phyloP scores from a whole-genome alignment of 495 filamentous ascomycete species.

The Lichina pygmaea region DNA sequence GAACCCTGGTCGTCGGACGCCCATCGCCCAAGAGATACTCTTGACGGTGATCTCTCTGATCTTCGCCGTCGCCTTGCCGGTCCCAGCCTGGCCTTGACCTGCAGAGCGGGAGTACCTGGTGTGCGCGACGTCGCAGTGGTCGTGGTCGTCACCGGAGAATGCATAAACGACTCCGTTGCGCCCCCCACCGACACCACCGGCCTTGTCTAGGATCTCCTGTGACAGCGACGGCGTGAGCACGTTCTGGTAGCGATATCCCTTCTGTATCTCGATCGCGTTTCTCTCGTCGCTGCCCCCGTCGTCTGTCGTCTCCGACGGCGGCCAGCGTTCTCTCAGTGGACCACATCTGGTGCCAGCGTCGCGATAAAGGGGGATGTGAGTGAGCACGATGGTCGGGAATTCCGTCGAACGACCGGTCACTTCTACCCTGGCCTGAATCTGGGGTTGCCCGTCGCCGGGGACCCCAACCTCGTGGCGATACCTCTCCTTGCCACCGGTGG shows the following conservation, averaged over 20 bases:
- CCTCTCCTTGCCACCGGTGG: conserved; percentile 14
- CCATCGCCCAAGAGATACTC: conserved; percentile 83
- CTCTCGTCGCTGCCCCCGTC: conserved; percentile 39
- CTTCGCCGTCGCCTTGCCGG: not conserved
- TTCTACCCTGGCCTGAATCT: not conserved
- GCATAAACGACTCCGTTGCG: conserved; percentile 52
- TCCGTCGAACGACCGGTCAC: conserved; percentile 14
- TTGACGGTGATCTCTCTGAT: conserved; percentile 88
- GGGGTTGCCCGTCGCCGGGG: conserved; percentile 6
- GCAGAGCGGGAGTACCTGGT: conserved; percentile 17
- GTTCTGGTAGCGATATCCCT: conserved; percentile 92
- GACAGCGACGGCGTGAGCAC: conserved; percentile 56
- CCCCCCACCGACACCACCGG: conserved; percentile 40
- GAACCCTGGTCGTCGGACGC: conserved; percentile 74
- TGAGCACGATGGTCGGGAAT: conserved; percentile 64
- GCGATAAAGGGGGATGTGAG: conserved; percentile 77
- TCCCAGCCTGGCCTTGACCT: not conserved
- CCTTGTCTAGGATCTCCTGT: conserved; percentile 35
- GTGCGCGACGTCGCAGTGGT: conserved; percentile 82
- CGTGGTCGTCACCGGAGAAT: conserved; percentile 94
- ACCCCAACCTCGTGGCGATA: conserved; percentile 12
- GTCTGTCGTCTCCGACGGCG: conserved; percentile 41
- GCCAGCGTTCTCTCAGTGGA: conserved; percentile 59
- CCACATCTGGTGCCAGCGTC: conserved; percentile 63
- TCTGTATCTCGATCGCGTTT: conserved; percentile 45